These are phyloP conservation scores for rapeseed (Brassica napus) DNA, from an alignment of 345 rosid species.

Conservation along the genomic window DNA sequence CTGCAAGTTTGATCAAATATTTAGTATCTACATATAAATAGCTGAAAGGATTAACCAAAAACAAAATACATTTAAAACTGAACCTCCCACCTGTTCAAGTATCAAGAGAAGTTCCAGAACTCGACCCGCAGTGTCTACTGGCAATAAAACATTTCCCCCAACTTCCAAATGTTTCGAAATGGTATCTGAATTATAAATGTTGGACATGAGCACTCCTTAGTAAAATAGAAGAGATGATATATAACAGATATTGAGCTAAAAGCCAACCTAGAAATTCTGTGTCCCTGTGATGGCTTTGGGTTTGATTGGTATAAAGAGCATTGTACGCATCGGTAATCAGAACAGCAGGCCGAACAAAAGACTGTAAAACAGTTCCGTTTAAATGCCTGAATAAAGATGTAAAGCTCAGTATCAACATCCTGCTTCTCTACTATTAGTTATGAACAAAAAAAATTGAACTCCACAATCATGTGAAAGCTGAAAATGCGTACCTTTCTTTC, in stretches of 20 bases:
- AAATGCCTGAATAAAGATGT: slow-evolving; percentile 70
- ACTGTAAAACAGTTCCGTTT: slow-evolving; percentile 91
- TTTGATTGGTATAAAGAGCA: slow-evolving; percentile 81
- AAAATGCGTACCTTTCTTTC: slow-evolving; percentile 70
- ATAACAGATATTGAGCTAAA: slow-evolving; percentile 20
- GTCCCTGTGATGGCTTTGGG: slow-evolving; percentile 83
- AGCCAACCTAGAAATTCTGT: slow-evolving; percentile 65
- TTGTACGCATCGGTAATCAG: slow-evolving; percentile 90
- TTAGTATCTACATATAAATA: slow-evolving; percentile 31
- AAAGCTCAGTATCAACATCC: slow-evolving; percentile 15
- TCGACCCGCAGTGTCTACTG: slow-evolving; percentile 90
- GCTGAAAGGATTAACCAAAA: slow-evolving; percentile 20
- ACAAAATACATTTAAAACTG: neutral
- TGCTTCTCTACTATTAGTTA: slow-evolving; percentile 1
- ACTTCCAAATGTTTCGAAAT: slow-evolving; percentile 72
- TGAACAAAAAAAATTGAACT: neutral
- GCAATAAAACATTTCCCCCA: slow-evolving; percentile 90
- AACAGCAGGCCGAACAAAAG: slow-evolving; percentile 95
- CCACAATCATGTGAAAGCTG: slow-evolving; percentile 23
- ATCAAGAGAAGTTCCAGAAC: slow-evolving; percentile 88
- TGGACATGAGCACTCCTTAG: neutral
- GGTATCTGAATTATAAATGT: slow-evolving; percentile 37
- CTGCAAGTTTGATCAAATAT: slow-evolving; percentile 52
- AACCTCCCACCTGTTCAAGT: slow-evolving; percentile 74
- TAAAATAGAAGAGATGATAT: neutral